Evolutionary conservation across 148 eudicot genomes (phyloP), one percentile per base, ranked within the genome.

Genomic region (Spergularia marina): DNA sequence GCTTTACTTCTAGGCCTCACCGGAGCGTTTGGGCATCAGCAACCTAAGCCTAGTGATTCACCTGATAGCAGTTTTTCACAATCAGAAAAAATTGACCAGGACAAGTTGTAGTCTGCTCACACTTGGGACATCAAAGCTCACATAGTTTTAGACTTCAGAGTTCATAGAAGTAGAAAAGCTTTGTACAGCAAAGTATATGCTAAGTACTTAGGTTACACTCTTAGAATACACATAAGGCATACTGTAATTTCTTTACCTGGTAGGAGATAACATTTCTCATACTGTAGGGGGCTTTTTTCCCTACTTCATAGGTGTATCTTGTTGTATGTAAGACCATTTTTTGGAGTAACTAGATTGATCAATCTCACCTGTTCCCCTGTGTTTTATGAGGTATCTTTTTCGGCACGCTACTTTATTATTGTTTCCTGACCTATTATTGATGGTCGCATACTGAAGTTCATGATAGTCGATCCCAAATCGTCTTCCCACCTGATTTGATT

Each of bases 1-100:
- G 84, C 77, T 21, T 81, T 89, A 86, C 85, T 91, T 13, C 80
- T 82, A 30, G 87, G 93, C 54, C 91, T 91, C 14, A 63, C 85
- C 18, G 70, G 83, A 23, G 87, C 79, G 18, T 40, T 52, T 12
- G 11, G n/a, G 40, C 47, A 40, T 13, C 66, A 75, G 40, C 78
- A 61, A 6, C 41, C 76, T 6, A 71, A 74, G 58, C 13, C 44
- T 2, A 18, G 53, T 18, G 79, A 69, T 14, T 11, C 72, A 11
- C 7, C 69, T 52, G 69, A 70, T 34, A 7, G 20, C 47, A 44
- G 49, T 44, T 44, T 44, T 0, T 44, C 49, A 44, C 49, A 44
- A 6, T 44, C 49, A 44, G 49, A 4, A 44, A 44, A 2, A 9
- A 4, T 44, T 6, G 49, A 6, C 49, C 49, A 6, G 49, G 49